Conservation (phyloP, 2,329 filamentous ascomycete genomes). For the Verticillium albo-atrum region DNA sequence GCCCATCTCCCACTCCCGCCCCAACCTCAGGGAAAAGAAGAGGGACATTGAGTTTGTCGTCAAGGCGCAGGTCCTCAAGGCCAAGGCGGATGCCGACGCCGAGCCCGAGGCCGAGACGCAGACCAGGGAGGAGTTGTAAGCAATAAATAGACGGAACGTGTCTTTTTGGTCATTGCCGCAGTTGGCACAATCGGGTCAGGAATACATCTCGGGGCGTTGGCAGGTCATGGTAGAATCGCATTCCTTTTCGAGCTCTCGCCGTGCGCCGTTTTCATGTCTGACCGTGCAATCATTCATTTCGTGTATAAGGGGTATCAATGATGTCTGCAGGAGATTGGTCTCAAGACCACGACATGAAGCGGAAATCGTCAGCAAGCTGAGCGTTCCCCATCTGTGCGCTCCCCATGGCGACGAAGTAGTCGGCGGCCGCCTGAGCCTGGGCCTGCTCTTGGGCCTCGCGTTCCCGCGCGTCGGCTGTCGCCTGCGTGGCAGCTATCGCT, state of each 20-base stretch:
- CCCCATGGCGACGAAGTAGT: slow-evolving; percentile 3
- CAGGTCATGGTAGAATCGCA: background rate
- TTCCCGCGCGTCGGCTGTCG: slow-evolving; percentile 5
- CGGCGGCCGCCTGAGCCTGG: background rate
- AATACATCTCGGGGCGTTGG: background rate
- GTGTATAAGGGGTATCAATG: background rate
- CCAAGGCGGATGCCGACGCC: slow-evolving; percentile 3
- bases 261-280: background rate
- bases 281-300: background rate
- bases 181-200: background rate
- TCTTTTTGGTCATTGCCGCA: background rate
- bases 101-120: background rate
- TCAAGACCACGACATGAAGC: background rate
- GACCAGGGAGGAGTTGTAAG: slow-evolving; percentile 4
- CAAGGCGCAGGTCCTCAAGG: slow-evolving; percentile 22
- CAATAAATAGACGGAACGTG: background rate
- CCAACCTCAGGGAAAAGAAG: slow-evolving; percentile 16
- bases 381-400: background rate
- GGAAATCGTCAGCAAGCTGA: slow-evolving; percentile 6
- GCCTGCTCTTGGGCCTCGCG: slow-evolving; percentile 2
- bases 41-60: slow-evolving; percentile 23
- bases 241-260: background rate
- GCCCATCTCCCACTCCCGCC: slow-evolving; percentile 22
- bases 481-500: slow-evolving; percentile 2
- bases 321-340: too few species aligned